A percentile compares a stretch with the other conserved stretches of the same genome.
phyloP scores from a whole-genome alignment of 1,284 basidiomycete species.

The Uromyces viciae-fabae region DNA sequence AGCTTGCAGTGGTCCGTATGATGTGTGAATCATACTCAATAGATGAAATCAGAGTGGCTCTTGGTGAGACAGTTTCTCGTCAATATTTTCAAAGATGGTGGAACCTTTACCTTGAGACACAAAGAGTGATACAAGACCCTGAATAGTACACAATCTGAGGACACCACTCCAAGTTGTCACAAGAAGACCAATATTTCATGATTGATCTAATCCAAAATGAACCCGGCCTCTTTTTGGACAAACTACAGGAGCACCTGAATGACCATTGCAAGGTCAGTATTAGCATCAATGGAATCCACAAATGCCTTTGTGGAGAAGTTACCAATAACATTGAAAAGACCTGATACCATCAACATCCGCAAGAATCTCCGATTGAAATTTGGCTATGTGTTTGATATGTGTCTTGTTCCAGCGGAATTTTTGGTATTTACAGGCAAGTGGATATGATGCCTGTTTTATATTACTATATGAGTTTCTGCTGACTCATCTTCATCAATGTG shows the following conservation, averaged over 20 bases:
- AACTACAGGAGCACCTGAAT: background rate
- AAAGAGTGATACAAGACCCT: background rate
- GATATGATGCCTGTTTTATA: too few relatives aligned
- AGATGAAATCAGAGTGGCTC: too few relatives aligned
- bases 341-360: background rate
- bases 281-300: background rate
- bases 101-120: background rate
- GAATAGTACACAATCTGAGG: background rate
- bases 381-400: background rate
- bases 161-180: background rate
- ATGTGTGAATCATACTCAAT: too few relatives aligned
- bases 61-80: background rate
- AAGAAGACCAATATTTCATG: constrained; percentile 1
- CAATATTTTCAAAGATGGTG: background rate
- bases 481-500: too few relatives aligned
- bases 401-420: background rate
- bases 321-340: background rate
- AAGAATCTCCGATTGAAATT: background rate
- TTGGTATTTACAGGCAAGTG: background rate
- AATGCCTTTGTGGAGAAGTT: background rate
- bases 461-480: too few relatives aligned
- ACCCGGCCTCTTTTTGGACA: background rate
- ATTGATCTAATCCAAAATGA: background rate
- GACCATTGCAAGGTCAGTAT: background rate
- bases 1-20: too few relatives aligned